Evolutionary conservation across 306 rosid species (phyloP), one percentile per base, ranked within the genome.

Genomic region (Citrullus colocynthis): DNA sequence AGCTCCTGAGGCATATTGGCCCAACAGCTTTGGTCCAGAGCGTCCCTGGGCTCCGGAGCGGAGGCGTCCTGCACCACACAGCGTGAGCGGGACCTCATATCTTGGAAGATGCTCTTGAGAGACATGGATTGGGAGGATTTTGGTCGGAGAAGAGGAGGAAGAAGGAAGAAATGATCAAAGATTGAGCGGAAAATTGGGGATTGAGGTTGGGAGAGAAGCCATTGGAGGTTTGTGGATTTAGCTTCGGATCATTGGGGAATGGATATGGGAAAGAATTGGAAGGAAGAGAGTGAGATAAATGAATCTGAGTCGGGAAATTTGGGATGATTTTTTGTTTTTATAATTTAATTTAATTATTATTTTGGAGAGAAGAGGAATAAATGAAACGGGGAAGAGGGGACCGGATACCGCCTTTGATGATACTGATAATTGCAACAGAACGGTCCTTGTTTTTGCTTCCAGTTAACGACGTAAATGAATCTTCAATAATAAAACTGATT

Each of bases 1-100:
- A 96, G 97, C 89, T 96, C 99, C 77, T 86, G 93, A n/a, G 99
- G 99, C 97, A 96, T 88, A 75, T 87, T 83, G 0, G 93, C 90
- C 99, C 99, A 96, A 49, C 87, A 87, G 74, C 94, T 91, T 87
- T 91, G 93, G 80, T 82, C 82, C 81, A 89, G 24, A n/a, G 49
- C 83, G 34, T 45, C 83, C 72, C 18, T 81, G 58, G 28, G 67
- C 74, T 52, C 41, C 78, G 80, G 64, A 17, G 76, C 28, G 55
- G 86, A 73, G 55, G 65, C 78, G 64, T 84, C 96, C 74, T 83
- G 96, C 4, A 87, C 92, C 77, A 81, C 97, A 2, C 96, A 81
- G 41, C 82, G 92, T 58, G 97, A 89, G 78, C 98, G 80, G 7
- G 93, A 90, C 85, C 90, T 91, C 85, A 96, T 89, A 30, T 93